Percentiles rank a stretch among this genome's conserved stretches.
Conservation (phyloP, 2,329 filamentous ascomycete species). For the Ascochyta viciae-villosae region DNA sequence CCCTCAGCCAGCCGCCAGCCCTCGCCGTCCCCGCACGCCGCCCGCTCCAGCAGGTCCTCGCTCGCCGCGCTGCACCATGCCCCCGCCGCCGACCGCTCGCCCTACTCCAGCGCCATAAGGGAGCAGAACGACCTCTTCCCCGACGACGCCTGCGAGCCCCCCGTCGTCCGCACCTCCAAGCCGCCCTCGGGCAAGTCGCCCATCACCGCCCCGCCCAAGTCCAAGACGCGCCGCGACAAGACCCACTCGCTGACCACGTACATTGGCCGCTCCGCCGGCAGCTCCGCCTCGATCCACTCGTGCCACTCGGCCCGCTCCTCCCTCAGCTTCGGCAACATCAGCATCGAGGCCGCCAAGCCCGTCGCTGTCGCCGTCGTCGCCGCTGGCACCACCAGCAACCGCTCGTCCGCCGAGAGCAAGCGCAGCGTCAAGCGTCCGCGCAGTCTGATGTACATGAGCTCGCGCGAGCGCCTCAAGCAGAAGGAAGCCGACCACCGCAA, state of each 20-base stretch:
- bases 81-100: conserved; percentile 77
- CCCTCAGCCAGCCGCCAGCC: neutral
- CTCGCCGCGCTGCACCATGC: conserved; percentile 31
- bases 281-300: conserved; percentile 47
- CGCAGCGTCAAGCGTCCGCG: conserved; percentile 52
- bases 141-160: conserved; percentile 67
- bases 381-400: conserved; percentile 24
- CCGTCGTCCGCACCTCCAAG: conserved; percentile 82
- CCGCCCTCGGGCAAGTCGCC: conserved; percentile 78
- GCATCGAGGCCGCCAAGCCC: conserved; percentile 45
- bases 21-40: no score
- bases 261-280: conserved; percentile 54
- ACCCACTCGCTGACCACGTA: conserved; percentile 64
- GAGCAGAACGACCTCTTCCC: conserved; percentile 58
- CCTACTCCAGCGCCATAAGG: conserved; percentile 62
- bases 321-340: conserved; percentile 52
- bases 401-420: conserved; percentile 47
- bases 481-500: conserved; percentile 67
- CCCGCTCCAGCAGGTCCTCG: conserved; percentile 12
- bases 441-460: conserved; percentile 76
- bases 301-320: conserved; percentile 43
- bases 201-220: conserved; percentile 66
- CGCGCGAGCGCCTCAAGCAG: conserved; percentile 70
- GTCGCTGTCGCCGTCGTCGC: conserved; percentile 22
- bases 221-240: conserved; percentile 33